Evolutionary conservation across 352 stramenopile genomes (phyloP).

Genomic region (Pythium sp.): DNA sequence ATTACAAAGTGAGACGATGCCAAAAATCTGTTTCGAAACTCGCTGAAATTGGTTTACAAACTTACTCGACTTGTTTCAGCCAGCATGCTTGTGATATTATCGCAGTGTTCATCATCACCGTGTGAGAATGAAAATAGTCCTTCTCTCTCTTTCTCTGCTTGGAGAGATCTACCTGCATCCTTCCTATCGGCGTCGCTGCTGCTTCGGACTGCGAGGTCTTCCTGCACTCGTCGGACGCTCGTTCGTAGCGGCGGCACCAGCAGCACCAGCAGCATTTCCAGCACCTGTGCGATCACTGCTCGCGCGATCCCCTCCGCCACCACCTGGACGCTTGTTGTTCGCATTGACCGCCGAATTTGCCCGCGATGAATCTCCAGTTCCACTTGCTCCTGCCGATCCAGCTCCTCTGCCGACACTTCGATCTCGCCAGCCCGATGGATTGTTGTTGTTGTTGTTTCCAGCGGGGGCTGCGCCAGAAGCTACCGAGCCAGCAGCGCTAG

Average conservation of each 20-base stretch:
- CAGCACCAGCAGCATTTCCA: not conserved
- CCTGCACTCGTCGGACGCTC: slow-evolving; percentile 23
- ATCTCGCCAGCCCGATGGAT: slow-evolving; percentile 33
- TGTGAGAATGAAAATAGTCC: not conserved
- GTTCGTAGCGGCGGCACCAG: not conserved
- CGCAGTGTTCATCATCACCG: not conserved
- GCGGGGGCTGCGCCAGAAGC: not conserved
- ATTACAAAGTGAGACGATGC: not conserved
- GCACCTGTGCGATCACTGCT: not conserved
- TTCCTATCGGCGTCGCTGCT: slow-evolving; percentile 43
- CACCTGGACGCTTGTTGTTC: slow-evolving; percentile 17
- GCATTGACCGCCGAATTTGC: not conserved
- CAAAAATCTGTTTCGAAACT: not conserved
- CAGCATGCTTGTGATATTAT: not conserved
- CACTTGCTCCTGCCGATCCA: not conserved
- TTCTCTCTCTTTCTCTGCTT: not conserved
- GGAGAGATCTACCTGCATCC: not conserved
- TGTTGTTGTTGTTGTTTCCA: slow-evolving; percentile 10
- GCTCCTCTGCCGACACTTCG: slow-evolving; percentile 29
- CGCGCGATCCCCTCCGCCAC: not conserved
- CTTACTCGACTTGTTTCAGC: not conserved
- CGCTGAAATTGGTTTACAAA: not conserved
- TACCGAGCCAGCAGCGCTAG: not conserved
- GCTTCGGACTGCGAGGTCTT: slow-evolving; percentile 43
- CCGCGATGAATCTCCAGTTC: slow-evolving; percentile 10